Base-by-base conservation (phyloP, 495 filamentous ascomycete species). In the Penicillium mononematosum region DNA sequence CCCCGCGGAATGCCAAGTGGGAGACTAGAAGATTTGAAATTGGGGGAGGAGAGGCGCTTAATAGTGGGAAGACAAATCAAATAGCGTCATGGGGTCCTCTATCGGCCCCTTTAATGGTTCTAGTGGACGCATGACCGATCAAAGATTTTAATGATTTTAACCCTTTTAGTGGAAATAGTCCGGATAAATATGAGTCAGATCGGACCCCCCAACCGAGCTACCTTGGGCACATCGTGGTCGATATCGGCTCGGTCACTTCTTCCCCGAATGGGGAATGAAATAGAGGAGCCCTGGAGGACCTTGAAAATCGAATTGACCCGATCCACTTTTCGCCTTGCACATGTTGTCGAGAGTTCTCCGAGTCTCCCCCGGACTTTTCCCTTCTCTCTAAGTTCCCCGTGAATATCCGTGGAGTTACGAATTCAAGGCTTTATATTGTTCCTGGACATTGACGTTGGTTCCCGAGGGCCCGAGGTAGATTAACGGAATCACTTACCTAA, bases 401-500 rank as follows among this genome's bases (percentile, higher is more conserved):
- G 50, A 50, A 60, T 67, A 67, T 58, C 65, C 65, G 65, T 49
- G 4, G 24, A 8, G 20, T 27, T n/a, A 14, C 5, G 45, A 29
- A 43, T 49, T 34, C 38, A 45, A 11, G 24, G 34, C 25, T 39
- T n/a, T 3, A 5, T 25, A 4, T 16, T 6, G 50, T 31, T n/a
- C 16, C 3, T 24, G 17, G 25, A 44, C 22, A 25, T 6, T 16
- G 5, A 24, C 27, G 20, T 29, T 31, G 19, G 10, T 50, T 50
- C 53, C 64, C 64, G 64, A 67, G 54, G 64, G 51, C 64, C 64
- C 64, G 61, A 67, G 64, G 64, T 67, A 48, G 50, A 46, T 31
- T 29, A 20, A 24, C 55, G 55, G 59, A 52, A 41, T 45, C 17
- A 49, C 32, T 50, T 58, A 27, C 62, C 64, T 67, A 64, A 64